Evolutionary conservation across 73 alveolate species (phyloP).

Genomic region (Symbiodinium pilosum): DNA sequence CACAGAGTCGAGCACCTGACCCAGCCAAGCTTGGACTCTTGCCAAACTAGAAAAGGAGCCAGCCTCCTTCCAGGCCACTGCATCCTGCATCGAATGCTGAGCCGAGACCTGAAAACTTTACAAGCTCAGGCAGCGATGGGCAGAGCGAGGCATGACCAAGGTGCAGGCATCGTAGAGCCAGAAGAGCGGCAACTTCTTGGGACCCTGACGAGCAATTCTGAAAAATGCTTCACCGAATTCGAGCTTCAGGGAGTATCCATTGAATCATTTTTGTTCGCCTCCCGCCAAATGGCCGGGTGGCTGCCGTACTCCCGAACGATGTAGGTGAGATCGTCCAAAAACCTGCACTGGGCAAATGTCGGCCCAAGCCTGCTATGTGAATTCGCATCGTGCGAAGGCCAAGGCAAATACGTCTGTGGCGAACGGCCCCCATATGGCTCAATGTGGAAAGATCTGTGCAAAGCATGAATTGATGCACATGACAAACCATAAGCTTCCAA

Average conservation of each 20-base stretch:
- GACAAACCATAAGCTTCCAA: neutral
- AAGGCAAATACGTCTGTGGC: slow-evolving; percentile 10
- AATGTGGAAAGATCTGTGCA: slow-evolving; percentile 66
- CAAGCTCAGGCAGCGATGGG: neutral
- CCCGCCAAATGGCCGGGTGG: slow-evolving; percentile 81
- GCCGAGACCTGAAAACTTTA: slow-evolving; percentile 55
- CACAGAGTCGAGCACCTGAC: slow-evolving; percentile 65
- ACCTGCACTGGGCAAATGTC: neutral
- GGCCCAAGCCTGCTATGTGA: neutral
- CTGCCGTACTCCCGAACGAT: slow-evolving; percentile 53
- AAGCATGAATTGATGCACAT: neutral
- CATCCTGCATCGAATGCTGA: slow-evolving; percentile 47
- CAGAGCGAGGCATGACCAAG: neutral
- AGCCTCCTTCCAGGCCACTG: slow-evolving; percentile 39
- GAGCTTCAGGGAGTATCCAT: neutral
- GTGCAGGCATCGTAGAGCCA: slow-evolving; percentile 54
- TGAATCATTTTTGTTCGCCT: too few relatives aligned
- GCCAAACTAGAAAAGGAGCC: neutral
- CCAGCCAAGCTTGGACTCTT: neutral
- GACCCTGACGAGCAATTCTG: slow-evolving; percentile 19
- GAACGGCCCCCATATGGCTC: slow-evolving; percentile 92
- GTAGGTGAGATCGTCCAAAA: slow-evolving; percentile 55
- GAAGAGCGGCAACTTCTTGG: slow-evolving; percentile 32
- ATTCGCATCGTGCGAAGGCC: neutral
- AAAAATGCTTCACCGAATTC: neutral